These are phyloP conservation scores for Shiraia bambusicola DNA, from an alignment of 2,329 filamentous ascomycete species.

Conservation along the genomic window DNA sequence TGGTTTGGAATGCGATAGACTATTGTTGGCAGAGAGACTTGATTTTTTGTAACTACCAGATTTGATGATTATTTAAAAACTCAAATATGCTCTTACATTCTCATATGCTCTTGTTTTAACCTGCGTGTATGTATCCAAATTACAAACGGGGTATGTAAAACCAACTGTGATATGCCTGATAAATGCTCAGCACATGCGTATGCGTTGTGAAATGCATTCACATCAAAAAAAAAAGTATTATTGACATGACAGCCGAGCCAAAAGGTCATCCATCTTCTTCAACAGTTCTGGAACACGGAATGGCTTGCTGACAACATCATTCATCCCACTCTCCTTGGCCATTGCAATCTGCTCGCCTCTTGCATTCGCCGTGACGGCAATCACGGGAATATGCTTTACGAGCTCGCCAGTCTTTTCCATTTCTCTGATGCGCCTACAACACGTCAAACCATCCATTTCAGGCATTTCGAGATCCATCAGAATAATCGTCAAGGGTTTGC, in stretches of 20 bases:
- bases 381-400: conserved; percentile 34
- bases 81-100: too few relatives aligned
- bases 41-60: too few relatives aligned
- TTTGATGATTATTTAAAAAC: too few relatives aligned
- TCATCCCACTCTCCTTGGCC: conserved; percentile 39
- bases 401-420: conserved; percentile 26
- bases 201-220: too few relatives aligned
- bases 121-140: too few relatives aligned
- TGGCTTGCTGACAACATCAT: conserved; percentile 40
- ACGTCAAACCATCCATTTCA: conserved; percentile 42
- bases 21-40: too few relatives aligned
- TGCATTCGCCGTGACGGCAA: conserved; percentile 43
- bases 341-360: conserved; percentile 35
- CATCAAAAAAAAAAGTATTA: neutral
- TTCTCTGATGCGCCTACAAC: conserved; percentile 34
- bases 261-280: conserved; percentile 25
- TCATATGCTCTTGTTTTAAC: too few relatives aligned
- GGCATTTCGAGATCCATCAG: conserved; percentile 45
- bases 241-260: conserved; percentile 13
- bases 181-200: too few relatives aligned
- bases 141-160: too few relatives aligned
- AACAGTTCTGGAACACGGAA: conserved; percentile 38
- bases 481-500: conserved; percentile 31
- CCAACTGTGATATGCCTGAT: too few relatives aligned
- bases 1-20: too few relatives aligned